A percentile compares a stretch with the other conserved stretches of the same genome.
Conservation (phyloP, 768 basidiomycete species). For the Tulasnella sp. region DNA sequence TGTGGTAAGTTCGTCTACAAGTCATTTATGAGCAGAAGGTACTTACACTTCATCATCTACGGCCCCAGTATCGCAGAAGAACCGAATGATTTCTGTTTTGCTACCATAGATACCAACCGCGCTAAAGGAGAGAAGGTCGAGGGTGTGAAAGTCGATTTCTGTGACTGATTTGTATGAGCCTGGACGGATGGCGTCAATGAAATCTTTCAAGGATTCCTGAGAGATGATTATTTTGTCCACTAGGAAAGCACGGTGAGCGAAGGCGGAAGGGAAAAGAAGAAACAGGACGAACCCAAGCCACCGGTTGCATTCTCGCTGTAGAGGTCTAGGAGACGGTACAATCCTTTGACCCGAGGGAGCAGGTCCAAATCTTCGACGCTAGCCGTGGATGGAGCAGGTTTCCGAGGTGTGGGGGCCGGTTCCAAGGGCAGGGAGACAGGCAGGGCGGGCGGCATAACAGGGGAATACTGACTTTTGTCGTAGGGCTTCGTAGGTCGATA, state of each 20-base stretch:
- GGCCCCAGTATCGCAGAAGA: slow-evolving; percentile 30
- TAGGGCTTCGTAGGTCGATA: too few species aligned
- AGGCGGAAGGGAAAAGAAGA: not conserved
- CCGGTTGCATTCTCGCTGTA: slow-evolving; percentile 40
- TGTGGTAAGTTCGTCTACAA: too few species aligned
- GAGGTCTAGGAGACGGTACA: slow-evolving; percentile 44
- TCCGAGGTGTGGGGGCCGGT: too few species aligned
- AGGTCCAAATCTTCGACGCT: slow-evolving; percentile 8
- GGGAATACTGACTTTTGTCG: too few species aligned
- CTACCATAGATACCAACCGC: slow-evolving; percentile 49
- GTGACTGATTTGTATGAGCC: slow-evolving; percentile 43
- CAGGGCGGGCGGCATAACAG: too few species aligned
- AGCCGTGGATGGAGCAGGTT: too few species aligned
- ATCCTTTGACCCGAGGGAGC: slow-evolving; percentile 28
- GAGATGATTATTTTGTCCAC: slow-evolving; percentile 49
- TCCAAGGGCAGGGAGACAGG: too few species aligned
- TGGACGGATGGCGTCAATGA: slow-evolving; percentile 39
- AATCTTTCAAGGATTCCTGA: slow-evolving; percentile 36
- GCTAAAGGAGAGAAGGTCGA: slow-evolving; percentile 40
- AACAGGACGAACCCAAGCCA: slow-evolving; percentile 23
- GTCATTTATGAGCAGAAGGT: not conserved
- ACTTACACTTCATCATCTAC: slow-evolving; percentile 35
- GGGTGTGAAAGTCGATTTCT: slow-evolving; percentile 41
- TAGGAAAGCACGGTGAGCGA: not conserved
- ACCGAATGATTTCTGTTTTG: slow-evolving; percentile 37